Evolutionary conservation across 2,329 filamentous ascomycete species (phyloP), one percentile per base, ranked within the genome.

Genomic region (Fonsecaea erecta): DNA sequence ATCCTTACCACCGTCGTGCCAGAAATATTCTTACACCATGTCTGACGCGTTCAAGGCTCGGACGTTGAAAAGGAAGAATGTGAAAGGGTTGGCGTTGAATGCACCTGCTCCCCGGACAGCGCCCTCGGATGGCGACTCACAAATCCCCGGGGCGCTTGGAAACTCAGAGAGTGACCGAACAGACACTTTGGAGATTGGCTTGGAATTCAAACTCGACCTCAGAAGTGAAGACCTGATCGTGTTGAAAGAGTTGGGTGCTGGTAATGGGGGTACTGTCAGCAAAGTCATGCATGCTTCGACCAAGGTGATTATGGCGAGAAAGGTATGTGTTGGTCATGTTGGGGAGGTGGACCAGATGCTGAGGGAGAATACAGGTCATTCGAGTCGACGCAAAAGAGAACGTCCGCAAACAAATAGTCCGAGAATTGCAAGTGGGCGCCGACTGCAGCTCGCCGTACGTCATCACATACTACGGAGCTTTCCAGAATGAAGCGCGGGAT

Each of bases 41-140:
- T 82, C 84, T 70, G 85, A 88, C 75, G 79, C 81, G 61, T 88
- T 89, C 79, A 85, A 87, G 77, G 82, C 85, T 63, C 83, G 86
- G 76, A 96, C 95, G 68, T 90, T 99, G 89, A 98, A 97, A 88
- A 90, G 94, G 84, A 97, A 98, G 87, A 99, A 99, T 78, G 90
- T 96, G 79, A 98, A 98, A 82, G 94, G 93, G 40, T 89, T 99
- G 57, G 93, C 93, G 71, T 84, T 99, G 75, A 93, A 88, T 74
- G 88, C 91, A 56, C 88, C 90, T 26, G 85, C 90, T 53, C 89
- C 92, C 70, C 74, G 83, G 68, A 82, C 86, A 56, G 86, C 88
- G 60, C 88, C 91, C 32, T 89, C 91, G 52, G 90, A 92, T 73
- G 89, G 87, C 66, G 91, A 90, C 74, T 76, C 83, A 53, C 87